Evolutionary conservation across 2,329 filamentous ascomycete species (phyloP).

Genomic region (Bipolaris cookei): DNA sequence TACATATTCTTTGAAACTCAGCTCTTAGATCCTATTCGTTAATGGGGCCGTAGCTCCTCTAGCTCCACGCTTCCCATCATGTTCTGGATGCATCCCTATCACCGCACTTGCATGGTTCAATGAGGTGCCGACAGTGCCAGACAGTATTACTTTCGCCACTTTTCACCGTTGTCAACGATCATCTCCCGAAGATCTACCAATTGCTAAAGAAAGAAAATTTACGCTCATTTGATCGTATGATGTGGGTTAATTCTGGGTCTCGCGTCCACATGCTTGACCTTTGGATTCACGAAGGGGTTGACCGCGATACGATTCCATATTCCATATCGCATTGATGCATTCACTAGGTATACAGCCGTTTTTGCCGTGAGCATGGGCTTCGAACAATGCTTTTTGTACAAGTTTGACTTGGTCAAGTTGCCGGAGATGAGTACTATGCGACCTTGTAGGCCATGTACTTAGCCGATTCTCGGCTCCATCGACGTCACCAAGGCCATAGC

Average conservation of each 20-base stretch:
- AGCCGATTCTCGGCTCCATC: slow-evolving; percentile 17
- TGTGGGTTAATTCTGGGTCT: slow-evolving; percentile 3
- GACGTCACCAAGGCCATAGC: slow-evolving; percentile 32
- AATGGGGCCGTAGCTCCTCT: slow-evolving; percentile 16
- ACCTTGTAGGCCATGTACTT: slow-evolving; percentile 20
- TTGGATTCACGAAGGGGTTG: background rate
- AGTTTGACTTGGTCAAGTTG: slow-evolving; percentile 16
- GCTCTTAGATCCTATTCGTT: slow-evolving; percentile 25
- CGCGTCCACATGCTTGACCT: slow-evolving; percentile 5
- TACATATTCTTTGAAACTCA: slow-evolving; percentile 15
- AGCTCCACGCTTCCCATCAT: slow-evolving; percentile 17
- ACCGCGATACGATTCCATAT: background rate
- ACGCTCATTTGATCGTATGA: background rate
- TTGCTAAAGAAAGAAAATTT: slow-evolving; percentile 19
- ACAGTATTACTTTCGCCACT: slow-evolving; percentile 28
- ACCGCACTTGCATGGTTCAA: slow-evolving; percentile 34
- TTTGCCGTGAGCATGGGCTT: slow-evolving; percentile 4
- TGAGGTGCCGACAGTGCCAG: slow-evolving; percentile 15
- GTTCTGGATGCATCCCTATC: slow-evolving; percentile 26
- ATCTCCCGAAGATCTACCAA: slow-evolving; percentile 3
- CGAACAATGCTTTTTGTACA: slow-evolving; percentile 4
- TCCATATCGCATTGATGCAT: slow-evolving; percentile 2
- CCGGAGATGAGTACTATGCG: slow-evolving; percentile 40
- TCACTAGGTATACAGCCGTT: background rate
- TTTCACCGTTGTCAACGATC: slow-evolving; percentile 4